Conservation (phyloP, 2,329 filamentous ascomycete species). For the Colletotrichum sp. region DNA sequence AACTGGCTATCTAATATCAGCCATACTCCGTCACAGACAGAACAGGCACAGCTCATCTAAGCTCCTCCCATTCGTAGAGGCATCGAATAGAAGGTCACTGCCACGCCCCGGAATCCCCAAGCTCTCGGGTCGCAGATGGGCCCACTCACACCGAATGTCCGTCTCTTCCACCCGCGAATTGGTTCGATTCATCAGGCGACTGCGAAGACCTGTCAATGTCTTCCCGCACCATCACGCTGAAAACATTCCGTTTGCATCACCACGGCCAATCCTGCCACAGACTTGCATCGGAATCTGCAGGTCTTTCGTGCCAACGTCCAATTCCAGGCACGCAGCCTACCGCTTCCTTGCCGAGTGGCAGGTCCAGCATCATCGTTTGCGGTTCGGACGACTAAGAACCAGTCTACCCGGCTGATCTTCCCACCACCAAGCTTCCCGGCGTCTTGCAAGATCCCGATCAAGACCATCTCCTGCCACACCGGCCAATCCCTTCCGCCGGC, state of each 20-base stretch:
- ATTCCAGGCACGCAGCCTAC: background rate
- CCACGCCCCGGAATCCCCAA: slow-evolving; percentile 2
- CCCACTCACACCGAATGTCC: slow-evolving; percentile 12
- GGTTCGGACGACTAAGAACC: background rate
- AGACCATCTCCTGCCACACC: background rate
- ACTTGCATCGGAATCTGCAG: background rate
- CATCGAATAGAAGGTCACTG: background rate
- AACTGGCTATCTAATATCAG: background rate
- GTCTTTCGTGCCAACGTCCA: background rate
- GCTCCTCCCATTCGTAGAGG: background rate
- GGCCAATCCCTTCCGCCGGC: background rate
- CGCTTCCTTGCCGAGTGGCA: slow-evolving; percentile 1
- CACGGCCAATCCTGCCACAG: background rate
- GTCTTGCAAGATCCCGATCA: slow-evolving; percentile 11
- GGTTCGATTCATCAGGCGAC: slow-evolving; percentile 12
- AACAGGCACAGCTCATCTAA: background rate
- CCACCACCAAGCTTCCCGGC: background rate
- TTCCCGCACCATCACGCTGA: background rate
- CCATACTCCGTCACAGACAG: background rate
- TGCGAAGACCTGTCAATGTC: background rate
- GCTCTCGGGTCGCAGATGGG: slow-evolving; percentile 7
- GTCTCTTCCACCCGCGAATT: background rate
- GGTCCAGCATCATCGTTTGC: background rate
- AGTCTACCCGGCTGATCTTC: background rate
- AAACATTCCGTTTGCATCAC: background rate